phyloP scores from a whole-genome alignment of 2,329 filamentous ascomycete species.

The Corynespora cassiicola region DNA sequence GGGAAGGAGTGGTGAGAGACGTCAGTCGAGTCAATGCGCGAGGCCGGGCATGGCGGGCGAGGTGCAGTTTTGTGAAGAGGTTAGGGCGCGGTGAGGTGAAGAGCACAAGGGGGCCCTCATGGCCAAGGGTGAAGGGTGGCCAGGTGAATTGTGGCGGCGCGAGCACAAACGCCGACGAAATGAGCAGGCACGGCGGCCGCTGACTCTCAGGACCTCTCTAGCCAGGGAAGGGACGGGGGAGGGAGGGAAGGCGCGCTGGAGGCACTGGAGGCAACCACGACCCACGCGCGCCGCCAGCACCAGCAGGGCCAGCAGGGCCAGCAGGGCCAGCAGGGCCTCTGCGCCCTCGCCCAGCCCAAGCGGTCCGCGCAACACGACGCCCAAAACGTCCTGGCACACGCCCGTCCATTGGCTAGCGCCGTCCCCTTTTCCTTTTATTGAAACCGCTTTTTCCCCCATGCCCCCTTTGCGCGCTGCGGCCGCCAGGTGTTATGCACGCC shows the following conservation, averaged over 20 bases:
- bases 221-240: constrained; percentile 18
- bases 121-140: not conserved
- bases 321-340: constrained; percentile 16
- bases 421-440: constrained; percentile 36
- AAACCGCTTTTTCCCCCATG: constrained; percentile 16
- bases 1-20: constrained; percentile 8
- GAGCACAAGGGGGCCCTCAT: too few relatives aligned
- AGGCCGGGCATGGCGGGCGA: constrained; percentile 15
- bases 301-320: constrained; percentile 25
- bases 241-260: constrained; percentile 15
- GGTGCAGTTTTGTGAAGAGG: constrained; percentile 9
- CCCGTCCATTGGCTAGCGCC: constrained; percentile 27
- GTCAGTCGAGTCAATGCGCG: constrained; percentile 6
- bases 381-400: constrained; percentile 1
- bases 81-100: constrained; percentile 10
- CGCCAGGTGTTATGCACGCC: constrained; percentile 3
- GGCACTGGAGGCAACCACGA: constrained; percentile 29
- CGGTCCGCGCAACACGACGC: constrained; percentile 11
- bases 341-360: constrained; percentile 4
- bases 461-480: constrained; percentile 1
- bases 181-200: constrained; percentile 2
- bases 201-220: constrained; percentile 3
- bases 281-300: constrained; percentile 18
- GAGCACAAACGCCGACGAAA: not conserved
- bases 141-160: constrained; percentile 2